Evolutionary conservation across 805 yeast species (phyloP), one percentile per base, ranked within the genome.

Genomic region (Nakazawaea pomicola): DNA sequence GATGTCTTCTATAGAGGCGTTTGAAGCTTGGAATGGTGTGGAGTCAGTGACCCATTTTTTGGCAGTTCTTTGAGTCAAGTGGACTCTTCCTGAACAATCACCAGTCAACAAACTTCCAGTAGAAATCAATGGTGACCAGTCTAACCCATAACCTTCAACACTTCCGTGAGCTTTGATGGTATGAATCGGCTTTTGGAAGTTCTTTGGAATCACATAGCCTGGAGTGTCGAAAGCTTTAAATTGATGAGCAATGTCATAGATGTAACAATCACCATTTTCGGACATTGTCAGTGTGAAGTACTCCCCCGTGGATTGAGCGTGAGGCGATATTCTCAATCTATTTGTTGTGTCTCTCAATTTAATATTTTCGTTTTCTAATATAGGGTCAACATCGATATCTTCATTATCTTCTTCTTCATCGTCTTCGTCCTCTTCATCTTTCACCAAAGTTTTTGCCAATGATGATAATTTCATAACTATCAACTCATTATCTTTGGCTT

Each of bases 111-210:
- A 66, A 1, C 89, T 73, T 17, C 98, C 98, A 3, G 87, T 76
- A 49, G 72, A 73, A 46, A 80, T 75, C 48, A 83, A 65, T 32
- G 97, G 96, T 1, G 95, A 86, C 99, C 99, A 93, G 62, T 91
- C 99, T 33, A 93, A 61, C 12, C 96, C 99, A 56, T 88, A 93
- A 27, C 99, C 98, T 66, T 93, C 99, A n/a, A 86, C 95, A 50
- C 83, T 82, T 18, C 97, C 97, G 59, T 93, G 99, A 48, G 66
- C 72, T 55, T 76, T 76, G 45, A 93, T 70, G 6, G 95, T 88
- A 64, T 89, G 90, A 9, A 79, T 57, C 15, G 98, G 96, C 59
- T 80, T 76, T 57, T 83, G 87, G 48, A 80, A 74, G 14, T 73
- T 64, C 57, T 89, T 90, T 38, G 95, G 84, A 48, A 91, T 77